These are phyloP conservation scores for Candida coquimbonensis DNA, from an alignment of 805 yeast species.

Conservation along the genomic window DNA sequence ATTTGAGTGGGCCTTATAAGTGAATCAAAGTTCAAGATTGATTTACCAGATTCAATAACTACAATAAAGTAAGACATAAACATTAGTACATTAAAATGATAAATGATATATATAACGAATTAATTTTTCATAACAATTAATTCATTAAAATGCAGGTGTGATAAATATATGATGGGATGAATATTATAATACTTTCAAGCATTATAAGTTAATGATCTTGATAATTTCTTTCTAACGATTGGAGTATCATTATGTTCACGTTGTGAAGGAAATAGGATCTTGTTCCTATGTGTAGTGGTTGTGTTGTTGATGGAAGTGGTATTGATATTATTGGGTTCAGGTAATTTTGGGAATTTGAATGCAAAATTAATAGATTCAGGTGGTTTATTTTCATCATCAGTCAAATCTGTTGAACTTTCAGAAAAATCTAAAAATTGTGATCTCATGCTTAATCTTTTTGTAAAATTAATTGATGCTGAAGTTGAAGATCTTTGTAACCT, in stretches of 20 bases:
- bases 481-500: slow-evolving; percentile 19
- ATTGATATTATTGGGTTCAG: slow-evolving; percentile 1
- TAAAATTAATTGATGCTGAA: slow-evolving; percentile 15
- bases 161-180: not conserved
- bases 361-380: slow-evolving; percentile 22
- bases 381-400: slow-evolving; percentile 15
- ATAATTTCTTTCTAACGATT: slow-evolving; percentile 13
- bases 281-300: too few species aligned
- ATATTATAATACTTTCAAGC: slow-evolving; percentile 1
- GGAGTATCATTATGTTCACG: slow-evolving; percentile 9
- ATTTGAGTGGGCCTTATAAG: too few species aligned
- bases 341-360: slow-evolving; percentile 19
- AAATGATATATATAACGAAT: not conserved
- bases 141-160: not conserved
- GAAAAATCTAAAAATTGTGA: slow-evolving; percentile 14
- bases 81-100: not conserved
- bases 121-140: not conserved
- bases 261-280: not conserved
- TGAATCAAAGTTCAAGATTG: too few species aligned
- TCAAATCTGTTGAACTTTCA: slow-evolving; percentile 5
- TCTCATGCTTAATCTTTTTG: slow-evolving; percentile 16
- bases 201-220: slow-evolving; percentile 16
- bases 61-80: not conserved
- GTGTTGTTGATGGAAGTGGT: not conserved
- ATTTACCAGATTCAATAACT: too few species aligned